Base-by-base conservation (phyloP, 2,329 filamentous ascomycete species). In the Nothophoma quercina region DNA sequence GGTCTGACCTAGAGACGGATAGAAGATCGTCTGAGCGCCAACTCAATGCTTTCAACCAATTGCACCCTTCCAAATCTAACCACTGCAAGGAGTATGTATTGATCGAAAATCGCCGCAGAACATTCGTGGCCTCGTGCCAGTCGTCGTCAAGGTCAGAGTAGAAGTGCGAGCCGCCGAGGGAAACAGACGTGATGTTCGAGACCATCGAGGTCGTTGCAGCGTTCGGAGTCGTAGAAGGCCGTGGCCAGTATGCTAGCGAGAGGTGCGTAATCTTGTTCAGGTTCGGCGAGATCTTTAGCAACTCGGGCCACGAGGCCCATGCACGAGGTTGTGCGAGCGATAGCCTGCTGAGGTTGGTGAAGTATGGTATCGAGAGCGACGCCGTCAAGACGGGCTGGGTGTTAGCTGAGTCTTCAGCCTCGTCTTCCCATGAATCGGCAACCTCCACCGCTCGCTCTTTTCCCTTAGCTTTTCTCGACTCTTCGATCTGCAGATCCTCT, bases 61-160 rank as follows among this genome's bases (percentile, higher is more conserved):
- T 72, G 61, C 85, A 88, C 7, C 85, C 84, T 65, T 86, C 82
- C 1, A 88, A 71, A 60, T 87, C 85, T 2, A 88, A 76, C 83
- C 83, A 87, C 60, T 81, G 78, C 2, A 88, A 74, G 35, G 83
- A 83, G 59, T 86, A 83, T 0, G 84, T 82, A 34, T 78, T 77
- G 36, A 77, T 73, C 21, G 81, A 83, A 1, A 88, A 73, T 19
- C 80, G 80, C 5, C 83, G 80, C 1, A 88, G 74, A 16, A 87
- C 78, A 15, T 78, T 78, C 1, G 82, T 78, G 1, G 83, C 79
- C 66, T 86, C 83, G 29, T 78, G 76, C 76, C 79, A 81, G 64
- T 86, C 80, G 44, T 82, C 75, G 48, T 85, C 82, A 23, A 78
- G 69, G 3, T 75, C 74, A 7, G 80, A 80, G 69, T 85, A 85